Conservation (phyloP, 805 yeast genomes). For the Myxozyma nipponensis region DNA sequence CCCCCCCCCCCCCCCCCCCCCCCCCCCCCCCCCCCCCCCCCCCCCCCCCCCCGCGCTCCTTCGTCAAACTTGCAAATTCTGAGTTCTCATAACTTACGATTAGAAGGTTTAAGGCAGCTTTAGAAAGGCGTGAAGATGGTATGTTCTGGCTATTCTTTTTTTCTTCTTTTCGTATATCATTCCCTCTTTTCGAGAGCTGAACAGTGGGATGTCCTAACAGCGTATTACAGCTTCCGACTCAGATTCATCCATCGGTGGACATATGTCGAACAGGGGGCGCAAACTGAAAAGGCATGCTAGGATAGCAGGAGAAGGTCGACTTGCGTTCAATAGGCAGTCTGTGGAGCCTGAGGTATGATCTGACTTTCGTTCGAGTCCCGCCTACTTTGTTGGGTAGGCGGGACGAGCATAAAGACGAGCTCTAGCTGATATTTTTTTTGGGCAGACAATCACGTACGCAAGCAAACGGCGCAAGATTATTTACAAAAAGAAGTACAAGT, state of each 20-base stretch:
- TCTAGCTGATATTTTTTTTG: conserved; percentile 13
- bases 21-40: too few species aligned
- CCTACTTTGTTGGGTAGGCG: neutral
- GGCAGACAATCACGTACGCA: conserved; percentile 35
- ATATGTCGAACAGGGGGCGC: conserved; percentile 53
- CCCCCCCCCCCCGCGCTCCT: too few species aligned
- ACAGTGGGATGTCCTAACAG: neutral
- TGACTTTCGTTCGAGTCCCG: neutral
- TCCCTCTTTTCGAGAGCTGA: neutral
- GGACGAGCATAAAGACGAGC: conserved; percentile 2
- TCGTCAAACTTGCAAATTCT: too few species aligned
- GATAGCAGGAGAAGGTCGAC: conserved; percentile 44
- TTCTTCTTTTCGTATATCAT: conserved; percentile 8
- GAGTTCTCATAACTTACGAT: conserved; percentile 1
- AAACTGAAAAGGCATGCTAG: conserved; percentile 52
- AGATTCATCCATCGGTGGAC: conserved; percentile 32
- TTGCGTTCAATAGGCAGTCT: conserved; percentile 34
- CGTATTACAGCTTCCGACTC: conserved; percentile 31
- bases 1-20: too few species aligned
- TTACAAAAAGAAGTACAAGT: conserved; percentile 34
- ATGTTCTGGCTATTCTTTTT: conserved; percentile 28
- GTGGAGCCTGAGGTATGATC: conserved; percentile 32
- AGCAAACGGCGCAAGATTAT: conserved; percentile 36
- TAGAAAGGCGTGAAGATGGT: conserved; percentile 34
- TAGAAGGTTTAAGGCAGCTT: conserved; percentile 37